Base-by-base conservation (phyloP, 1,284 basidiomycete genomes). In the Papiliotrema terrestris region DNA sequence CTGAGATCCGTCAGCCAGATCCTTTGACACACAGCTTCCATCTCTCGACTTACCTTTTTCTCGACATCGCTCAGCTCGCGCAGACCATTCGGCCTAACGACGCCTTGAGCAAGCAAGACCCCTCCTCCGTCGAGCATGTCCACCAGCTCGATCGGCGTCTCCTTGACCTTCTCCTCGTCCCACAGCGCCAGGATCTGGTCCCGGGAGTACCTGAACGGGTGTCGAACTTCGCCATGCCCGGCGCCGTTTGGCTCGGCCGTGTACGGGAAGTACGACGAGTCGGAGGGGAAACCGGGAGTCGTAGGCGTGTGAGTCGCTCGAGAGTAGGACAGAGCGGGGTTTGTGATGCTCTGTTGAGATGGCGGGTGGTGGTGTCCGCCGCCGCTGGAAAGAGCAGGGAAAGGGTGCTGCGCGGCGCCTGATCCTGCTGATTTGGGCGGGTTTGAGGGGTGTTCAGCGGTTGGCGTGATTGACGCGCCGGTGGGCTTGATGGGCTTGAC, bases 131-230 rank as follows among this genome's bases (percentile, higher is more conserved):
- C 89, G 46, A 61, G 50, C 61, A 73, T 58, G 49, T 72, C 61
- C 14, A 68, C 64, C 8, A 92, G 87, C 75, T 93, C 90, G 49
- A 91, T 81, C 39, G 88, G 89, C 25, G 91, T 80, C 82, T 73
- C 83, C 83, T 55, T 87, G 84, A 57, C 84, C 84, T 74, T 73
- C 51, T 85, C 85, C 62, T 91, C 89, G 71, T 83, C 88, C 76
- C 88, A 93, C 61, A 93, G 86, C 73, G 83, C 82, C 54, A 93
- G 80, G 78, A 94, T 82, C 60, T 91, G 88, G 60, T 92, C 89
- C 72, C 86, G 88, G 15, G 86, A 85, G 78, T 92, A 94, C 70
- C 86, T 82, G 80, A 93, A 92, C 22, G 90, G 89, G 52, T 64
- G 63, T 20, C 59, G 54, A 15, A 56, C 41, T 19, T 41, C 51